Evolutionary conservation across 116 monocot species (phyloP).

Genomic region (Dioscorea cayenensis): DNA sequence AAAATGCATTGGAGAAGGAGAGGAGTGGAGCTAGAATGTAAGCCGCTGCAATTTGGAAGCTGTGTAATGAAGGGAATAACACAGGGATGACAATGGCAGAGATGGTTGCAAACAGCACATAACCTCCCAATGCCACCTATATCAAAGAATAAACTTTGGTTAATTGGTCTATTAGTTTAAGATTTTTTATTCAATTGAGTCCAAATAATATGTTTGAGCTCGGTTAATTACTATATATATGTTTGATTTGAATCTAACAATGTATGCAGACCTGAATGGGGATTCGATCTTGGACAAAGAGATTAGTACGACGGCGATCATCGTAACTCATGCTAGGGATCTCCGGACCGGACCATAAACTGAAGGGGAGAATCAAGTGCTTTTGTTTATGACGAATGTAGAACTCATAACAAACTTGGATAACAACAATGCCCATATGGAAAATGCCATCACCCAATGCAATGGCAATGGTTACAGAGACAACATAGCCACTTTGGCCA

Average conservation of each 20-base stretch:
- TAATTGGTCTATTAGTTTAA: no score
- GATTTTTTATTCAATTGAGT: no score
- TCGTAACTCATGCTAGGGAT: not conserved
- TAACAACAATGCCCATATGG: not conserved
- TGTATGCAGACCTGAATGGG: not conserved
- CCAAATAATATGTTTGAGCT: no score
- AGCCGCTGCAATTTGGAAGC: not conserved
- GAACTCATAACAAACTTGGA: not conserved
- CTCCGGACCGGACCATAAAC: not conserved
- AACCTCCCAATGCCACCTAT: not conserved
- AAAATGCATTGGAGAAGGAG: not conserved
- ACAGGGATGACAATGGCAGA: not conserved
- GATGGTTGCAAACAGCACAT: not conserved
- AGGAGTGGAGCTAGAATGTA: not conserved
- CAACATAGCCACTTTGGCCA: not conserved
- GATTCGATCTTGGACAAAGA: not conserved
- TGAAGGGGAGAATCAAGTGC: not conserved
- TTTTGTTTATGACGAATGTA: not conserved
- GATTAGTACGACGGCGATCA: not conserved
- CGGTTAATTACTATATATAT: no score
- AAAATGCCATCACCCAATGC: not conserved
- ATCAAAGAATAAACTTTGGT: no score
- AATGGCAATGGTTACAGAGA: not conserved
- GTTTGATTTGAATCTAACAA: no score
- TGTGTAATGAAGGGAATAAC: not conserved